phyloP scores from a whole-genome alignment of 2,329 filamentous ascomycete species.

The Aspergillus awamori region DNA sequence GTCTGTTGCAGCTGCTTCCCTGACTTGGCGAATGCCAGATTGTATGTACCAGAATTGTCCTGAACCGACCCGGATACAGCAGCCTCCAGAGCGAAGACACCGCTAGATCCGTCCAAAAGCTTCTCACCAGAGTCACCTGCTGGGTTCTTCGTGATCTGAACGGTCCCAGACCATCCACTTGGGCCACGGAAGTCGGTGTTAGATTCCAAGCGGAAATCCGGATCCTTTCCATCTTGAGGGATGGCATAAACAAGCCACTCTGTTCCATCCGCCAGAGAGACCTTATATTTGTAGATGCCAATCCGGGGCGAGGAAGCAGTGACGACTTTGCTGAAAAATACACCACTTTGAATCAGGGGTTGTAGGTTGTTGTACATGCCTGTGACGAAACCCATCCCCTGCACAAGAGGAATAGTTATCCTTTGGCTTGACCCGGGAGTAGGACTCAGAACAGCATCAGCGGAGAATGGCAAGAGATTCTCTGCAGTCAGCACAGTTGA shows the following conservation, averaged over 20 bases:
- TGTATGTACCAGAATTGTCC: constrained; percentile 69
- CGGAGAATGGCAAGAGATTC: constrained; percentile 59
- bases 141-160: constrained; percentile 83
- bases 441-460: constrained; percentile 68
- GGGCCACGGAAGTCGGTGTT: constrained; percentile 67
- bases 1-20: constrained; percentile 61
- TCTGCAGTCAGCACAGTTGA: constrained; percentile 61
- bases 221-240: constrained; percentile 58
- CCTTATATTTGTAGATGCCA: constrained; percentile 74
- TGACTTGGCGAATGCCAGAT: constrained; percentile 70
- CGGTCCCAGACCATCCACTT: constrained; percentile 70
- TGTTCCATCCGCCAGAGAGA: constrained; percentile 70
- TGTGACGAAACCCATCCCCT: constrained; percentile 88
- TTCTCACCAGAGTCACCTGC: constrained; percentile 60
- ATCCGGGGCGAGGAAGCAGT: constrained; percentile 58
- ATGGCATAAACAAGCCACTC: constrained; percentile 82
- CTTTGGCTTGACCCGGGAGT: constrained; percentile 57
- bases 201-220: constrained; percentile 69
- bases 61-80: constrained; percentile 63
- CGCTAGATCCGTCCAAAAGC: constrained; percentile 74
- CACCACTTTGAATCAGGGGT: constrained; percentile 72
- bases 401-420: constrained; percentile 79
- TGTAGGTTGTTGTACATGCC: constrained; percentile 70
- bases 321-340: constrained; percentile 71
- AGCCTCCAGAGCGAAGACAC: constrained; percentile 70